phyloP scores from a whole-genome alignment of 176 grass and related monocot genomes.

The Guadua angustifolia region DNA sequence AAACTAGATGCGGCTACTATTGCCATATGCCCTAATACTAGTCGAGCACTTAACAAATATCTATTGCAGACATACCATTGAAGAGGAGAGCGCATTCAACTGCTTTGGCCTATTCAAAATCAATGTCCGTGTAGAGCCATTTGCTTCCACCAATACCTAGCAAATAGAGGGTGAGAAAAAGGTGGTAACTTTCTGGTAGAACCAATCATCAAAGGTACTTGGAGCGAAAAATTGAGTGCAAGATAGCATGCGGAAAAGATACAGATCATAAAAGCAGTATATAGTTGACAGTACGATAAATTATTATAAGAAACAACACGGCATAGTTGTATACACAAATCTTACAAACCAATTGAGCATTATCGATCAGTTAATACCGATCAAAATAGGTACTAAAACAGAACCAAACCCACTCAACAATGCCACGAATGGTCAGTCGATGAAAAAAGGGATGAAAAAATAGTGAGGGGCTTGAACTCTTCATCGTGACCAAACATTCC shows the following conservation, averaged over 20 bases:
- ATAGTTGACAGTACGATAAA: not conserved
- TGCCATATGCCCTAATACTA: slow-evolving; percentile 3
- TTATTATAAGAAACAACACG: not conserved
- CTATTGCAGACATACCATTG: slow-evolving; percentile 61
- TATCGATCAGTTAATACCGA: not conserved
- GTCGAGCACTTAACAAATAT: not conserved
- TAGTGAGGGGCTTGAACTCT: not conserved
- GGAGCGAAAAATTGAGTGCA: not conserved
- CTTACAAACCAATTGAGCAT: not conserved
- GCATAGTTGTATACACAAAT: not conserved
- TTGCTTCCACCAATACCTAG: slow-evolving; percentile 80
- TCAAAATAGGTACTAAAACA: not conserved
- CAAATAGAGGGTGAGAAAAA: slow-evolving; percentile 15
- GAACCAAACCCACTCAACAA: not conserved
- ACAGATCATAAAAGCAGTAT: not conserved
- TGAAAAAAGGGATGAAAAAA: not conserved
- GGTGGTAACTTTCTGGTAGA: slow-evolving; percentile 7
- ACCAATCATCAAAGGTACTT: not conserved
- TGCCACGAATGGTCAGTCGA: not conserved
- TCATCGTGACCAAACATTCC: not conserved
- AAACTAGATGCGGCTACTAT: slow-evolving; percentile 11
- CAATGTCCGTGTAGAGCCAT: slow-evolving; percentile 75
- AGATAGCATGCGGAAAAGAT: not conserved
- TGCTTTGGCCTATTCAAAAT: slow-evolving; percentile 84
- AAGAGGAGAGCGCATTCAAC: slow-evolving; percentile 76